Percentiles rank a stretch among this genome's conserved stretches.
These are phyloP conservation scores for Verticillium tricorpus DNA, from an alignment of 2,329 filamentous ascomycete species.

Conservation along the genomic window DNA sequence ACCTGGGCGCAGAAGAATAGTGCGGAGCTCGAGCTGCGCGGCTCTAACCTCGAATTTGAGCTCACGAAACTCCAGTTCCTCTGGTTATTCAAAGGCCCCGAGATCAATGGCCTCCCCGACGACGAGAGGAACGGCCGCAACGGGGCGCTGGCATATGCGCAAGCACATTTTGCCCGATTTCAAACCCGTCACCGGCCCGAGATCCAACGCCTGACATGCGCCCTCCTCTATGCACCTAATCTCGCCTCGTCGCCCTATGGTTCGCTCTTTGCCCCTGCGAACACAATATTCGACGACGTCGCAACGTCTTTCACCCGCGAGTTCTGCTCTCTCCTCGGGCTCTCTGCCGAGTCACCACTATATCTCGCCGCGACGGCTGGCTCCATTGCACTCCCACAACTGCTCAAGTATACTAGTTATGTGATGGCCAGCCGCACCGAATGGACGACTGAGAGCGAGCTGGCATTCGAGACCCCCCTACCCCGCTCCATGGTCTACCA, in stretches of 20 bases:
- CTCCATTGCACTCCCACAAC: conserved; percentile 80
- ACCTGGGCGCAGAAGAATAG: conserved; percentile 76
- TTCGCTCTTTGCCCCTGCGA: conserved; percentile 69
- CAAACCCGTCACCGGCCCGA: conserved; percentile 70
- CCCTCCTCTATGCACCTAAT: conserved; percentile 75
- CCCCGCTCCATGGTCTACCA: conserved; percentile 70
- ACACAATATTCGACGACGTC: conserved; percentile 72
- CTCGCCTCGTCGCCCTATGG: conserved; percentile 73
- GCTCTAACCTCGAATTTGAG: conserved; percentile 94
- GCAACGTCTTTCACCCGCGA: conserved; percentile 85
- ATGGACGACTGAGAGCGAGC: conserved; percentile 88
- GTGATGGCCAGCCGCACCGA: conserved; percentile 87
- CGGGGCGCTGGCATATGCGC: conserved; percentile 72
- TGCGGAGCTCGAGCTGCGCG: conserved; percentile 67
- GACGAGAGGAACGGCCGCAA: conserved; percentile 49
- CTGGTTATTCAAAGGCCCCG: conserved; percentile 70
- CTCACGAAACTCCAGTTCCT: conserved; percentile 86
- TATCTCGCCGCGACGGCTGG: conserved; percentile 92
- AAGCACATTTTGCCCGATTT: conserved; percentile 69
- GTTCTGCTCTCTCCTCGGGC: conserved; percentile 85
- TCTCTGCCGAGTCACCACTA: conserved; percentile 87
- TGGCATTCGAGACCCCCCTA: conserved; percentile 70
- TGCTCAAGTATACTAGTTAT: conserved; percentile 83
- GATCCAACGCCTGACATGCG: conserved; percentile 75
- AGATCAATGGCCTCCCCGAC: conserved; percentile 50